A percentile compares a stretch with the other conserved stretches of the same genome.
These are phyloP conservation scores for Hibiscus trionum DNA, from an alignment of 345 rosid genomes.

Conservation along the genomic window DNA sequence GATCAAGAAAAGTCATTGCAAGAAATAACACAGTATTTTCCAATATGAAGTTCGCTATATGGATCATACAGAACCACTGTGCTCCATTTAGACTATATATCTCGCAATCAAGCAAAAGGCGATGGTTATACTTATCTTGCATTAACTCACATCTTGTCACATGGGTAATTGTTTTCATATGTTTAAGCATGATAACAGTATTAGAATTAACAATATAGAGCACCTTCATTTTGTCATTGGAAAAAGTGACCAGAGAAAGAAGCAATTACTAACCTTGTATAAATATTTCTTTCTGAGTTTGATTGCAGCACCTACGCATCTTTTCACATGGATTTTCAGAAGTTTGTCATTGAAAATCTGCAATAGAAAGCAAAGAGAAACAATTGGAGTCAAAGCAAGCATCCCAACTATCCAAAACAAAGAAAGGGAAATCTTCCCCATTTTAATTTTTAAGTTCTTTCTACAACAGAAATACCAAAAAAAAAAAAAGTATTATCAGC, in stretches of 20 bases:
- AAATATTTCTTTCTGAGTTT: slow-evolving; percentile 79
- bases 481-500: neutral
- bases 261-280: slow-evolving; percentile 46
- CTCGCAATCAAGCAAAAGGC: neutral
- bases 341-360: slow-evolving; percentile 86
- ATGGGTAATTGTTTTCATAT: neutral
- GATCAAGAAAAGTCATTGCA: neutral
- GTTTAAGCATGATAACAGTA: neutral
- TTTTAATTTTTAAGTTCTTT: neutral
- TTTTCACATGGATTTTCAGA: slow-evolving; percentile 59
- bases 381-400: neutral
- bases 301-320: slow-evolving; percentile 65
- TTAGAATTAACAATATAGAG: neutral
- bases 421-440: neutral
- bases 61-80: neutral
- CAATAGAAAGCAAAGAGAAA: slow-evolving; percentile 11
- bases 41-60: neutral
- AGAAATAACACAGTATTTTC: neutral
- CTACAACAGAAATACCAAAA: neutral
- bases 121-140: neutral
- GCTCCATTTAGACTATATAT: neutral
- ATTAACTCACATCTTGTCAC: neutral
- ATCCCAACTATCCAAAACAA: neutral
- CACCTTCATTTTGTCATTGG: neutral
- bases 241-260: neutral